phyloP scores from a whole-genome alignment of 176 grass and related monocot species.

The Zoysia pacifica region DNA sequence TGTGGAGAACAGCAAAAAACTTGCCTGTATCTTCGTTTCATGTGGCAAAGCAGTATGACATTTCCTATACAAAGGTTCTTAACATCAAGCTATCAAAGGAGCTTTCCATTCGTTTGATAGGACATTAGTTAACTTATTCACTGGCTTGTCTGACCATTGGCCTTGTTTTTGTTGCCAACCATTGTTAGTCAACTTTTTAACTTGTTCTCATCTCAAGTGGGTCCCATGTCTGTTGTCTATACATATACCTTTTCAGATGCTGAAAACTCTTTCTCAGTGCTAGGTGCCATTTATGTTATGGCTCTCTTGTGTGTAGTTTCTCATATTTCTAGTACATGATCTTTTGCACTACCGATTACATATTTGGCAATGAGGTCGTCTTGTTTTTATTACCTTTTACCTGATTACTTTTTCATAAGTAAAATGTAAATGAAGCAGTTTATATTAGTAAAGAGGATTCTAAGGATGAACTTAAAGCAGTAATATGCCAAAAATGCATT shows the following conservation, averaged over 20 bases:
- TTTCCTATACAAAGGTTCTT: not conserved
- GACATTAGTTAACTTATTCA: conserved; percentile 4
- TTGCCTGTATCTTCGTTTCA: not conserved
- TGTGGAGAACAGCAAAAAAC: not conserved
- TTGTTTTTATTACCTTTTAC: conserved; percentile 14
- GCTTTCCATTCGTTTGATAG: conserved; percentile 2
- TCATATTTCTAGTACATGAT: not conserved
- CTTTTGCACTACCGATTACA: not conserved
- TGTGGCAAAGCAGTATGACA: not conserved
- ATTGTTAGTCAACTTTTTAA: conserved; percentile 1
- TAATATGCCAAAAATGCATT: not conserved
- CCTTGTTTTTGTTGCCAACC: conserved; percentile 20
- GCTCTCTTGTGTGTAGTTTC: not conserved
- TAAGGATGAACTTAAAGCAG: not conserved
- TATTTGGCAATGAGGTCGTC: not conserved
- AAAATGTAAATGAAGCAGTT: conserved; percentile 11
- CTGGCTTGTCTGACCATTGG: conserved; percentile 8
- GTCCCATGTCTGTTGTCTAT: conserved; percentile 2
- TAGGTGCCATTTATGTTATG: conserved; percentile 6
- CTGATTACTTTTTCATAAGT: conserved; percentile 7
- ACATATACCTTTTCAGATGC: not conserved
- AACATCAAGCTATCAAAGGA: not conserved
- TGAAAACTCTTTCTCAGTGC: not conserved
- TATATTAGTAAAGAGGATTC: not conserved
- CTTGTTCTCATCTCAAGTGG: conserved; percentile 26